Conservation (phyloP, 1,284 basidiomycete species). For the Ceratobasidium sp. region DNA sequence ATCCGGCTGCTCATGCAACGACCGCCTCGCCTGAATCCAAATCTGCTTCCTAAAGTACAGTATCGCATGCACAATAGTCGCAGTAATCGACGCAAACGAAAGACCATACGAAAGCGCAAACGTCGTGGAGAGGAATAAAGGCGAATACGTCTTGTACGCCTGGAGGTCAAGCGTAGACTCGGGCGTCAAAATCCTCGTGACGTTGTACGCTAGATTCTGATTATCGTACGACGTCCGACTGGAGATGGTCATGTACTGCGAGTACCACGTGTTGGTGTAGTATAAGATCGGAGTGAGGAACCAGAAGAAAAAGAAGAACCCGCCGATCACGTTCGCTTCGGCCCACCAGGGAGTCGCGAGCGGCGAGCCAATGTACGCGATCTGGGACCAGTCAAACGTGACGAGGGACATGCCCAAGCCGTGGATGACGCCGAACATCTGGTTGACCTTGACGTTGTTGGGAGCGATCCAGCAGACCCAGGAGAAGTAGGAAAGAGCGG, state of each 20-base stretch:
- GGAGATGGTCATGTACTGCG: slow-evolving; percentile 68
- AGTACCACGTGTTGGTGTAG: slow-evolving; percentile 66
- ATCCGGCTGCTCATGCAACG: slow-evolving; percentile 80
- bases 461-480: slow-evolving; percentile 87
- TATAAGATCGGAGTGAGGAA: slow-evolving; percentile 77
- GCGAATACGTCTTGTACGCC: slow-evolving; percentile 85
- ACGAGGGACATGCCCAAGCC: slow-evolving; percentile 61
- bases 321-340: slow-evolving; percentile 82
- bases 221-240: slow-evolving; percentile 72
- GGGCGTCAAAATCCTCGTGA: slow-evolving; percentile 71
- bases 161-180: slow-evolving; percentile 71
- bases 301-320: slow-evolving; percentile 86
- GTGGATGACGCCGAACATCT: slow-evolving; percentile 82
- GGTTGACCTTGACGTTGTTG: slow-evolving; percentile 66
- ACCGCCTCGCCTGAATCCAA: slow-evolving; percentile 70
- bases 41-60: slow-evolving; percentile 86
- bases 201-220: slow-evolving; percentile 76
- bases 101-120: slow-evolving; percentile 79
- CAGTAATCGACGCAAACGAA: slow-evolving; percentile 77
- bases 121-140: slow-evolving; percentile 81
- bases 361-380: slow-evolving; percentile 67
- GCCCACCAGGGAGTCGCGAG: slow-evolving; percentile 72
- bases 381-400: slow-evolving; percentile 72
- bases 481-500: slow-evolving; percentile 76
- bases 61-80: slow-evolving; percentile 79